phyloP scores from a whole-genome alignment of 805 yeast species.

The Cyberlindnera saturnus region DNA sequence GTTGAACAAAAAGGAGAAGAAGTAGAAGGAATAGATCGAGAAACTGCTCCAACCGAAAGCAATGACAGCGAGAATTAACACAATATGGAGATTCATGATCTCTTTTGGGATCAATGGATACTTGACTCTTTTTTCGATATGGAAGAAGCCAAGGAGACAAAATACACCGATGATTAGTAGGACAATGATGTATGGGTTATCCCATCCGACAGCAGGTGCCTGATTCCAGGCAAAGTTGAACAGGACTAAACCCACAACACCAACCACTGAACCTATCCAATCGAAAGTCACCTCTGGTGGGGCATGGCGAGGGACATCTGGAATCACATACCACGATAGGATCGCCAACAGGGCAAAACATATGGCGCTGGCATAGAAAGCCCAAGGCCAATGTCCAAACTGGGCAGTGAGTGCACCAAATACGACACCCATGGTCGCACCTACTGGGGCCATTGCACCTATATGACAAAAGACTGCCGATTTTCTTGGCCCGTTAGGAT shows the following conservation, averaged over 20 bases:
- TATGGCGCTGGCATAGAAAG: slow-evolving; percentile 37
- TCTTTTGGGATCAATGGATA: slow-evolving; percentile 51
- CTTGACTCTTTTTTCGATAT: slow-evolving; percentile 38
- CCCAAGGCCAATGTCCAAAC: slow-evolving; percentile 45
- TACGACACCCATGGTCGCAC: slow-evolving; percentile 48
- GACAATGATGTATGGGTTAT: slow-evolving; percentile 47
- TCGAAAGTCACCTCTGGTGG: slow-evolving; percentile 32
- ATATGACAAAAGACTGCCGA: slow-evolving; percentile 47
- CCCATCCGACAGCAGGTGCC: slow-evolving; percentile 71
- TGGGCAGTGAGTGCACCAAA: slow-evolving; percentile 44
- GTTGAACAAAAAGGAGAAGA: slow-evolving; percentile 44
- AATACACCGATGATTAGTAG: slow-evolving; percentile 46
- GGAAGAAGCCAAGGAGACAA: slow-evolving; percentile 38
- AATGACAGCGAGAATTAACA: slow-evolving; percentile 43
- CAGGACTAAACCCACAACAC: slow-evolving; percentile 53
- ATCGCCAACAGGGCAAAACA: slow-evolving; percentile 27
- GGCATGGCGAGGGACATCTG: slow-evolving; percentile 21
- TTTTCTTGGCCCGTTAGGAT: slow-evolving; percentile 41
- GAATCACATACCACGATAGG: slow-evolving; percentile 28
- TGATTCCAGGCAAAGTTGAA: slow-evolving; percentile 71
- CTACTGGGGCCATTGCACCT: slow-evolving; percentile 58
- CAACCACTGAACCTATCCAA: slow-evolving; percentile 48
- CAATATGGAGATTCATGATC: slow-evolving; percentile 38
- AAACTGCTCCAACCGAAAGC: slow-evolving; percentile 74
- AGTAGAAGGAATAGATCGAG: slow-evolving; percentile 68